Evolutionary conservation across 2,329 filamentous ascomycete species (phyloP).

Genomic region (Hypomyces perniciosus): DNA sequence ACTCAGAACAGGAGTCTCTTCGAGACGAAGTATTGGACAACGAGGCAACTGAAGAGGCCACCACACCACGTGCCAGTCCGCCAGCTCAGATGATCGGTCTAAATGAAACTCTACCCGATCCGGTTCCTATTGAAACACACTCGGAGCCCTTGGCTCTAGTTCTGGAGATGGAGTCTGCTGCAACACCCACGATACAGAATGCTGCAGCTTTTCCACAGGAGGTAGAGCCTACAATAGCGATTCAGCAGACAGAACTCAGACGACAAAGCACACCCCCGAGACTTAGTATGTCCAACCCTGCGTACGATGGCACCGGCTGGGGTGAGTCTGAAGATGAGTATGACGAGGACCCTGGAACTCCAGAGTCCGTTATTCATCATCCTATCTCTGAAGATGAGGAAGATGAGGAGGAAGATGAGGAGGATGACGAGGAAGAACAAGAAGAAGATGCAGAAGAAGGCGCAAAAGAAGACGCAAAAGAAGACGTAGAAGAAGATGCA

Average conservation of each 20-base stretch:
- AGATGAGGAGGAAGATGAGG: constrained; percentile 27
- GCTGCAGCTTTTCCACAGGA: constrained; percentile 13
- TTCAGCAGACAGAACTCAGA: constrained; percentile 12
- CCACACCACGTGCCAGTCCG: constrained; percentile 43
- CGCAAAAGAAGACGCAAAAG: constrained; percentile 14
- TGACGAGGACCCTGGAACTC: constrained; percentile 61
- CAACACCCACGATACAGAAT: not conserved
- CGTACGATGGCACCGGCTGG: constrained; percentile 59
- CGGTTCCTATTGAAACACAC: not conserved
- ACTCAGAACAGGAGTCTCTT: constrained; percentile 22
- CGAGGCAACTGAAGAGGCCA: constrained; percentile 38
- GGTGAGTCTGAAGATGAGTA: constrained; percentile 48
- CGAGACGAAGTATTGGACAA: constrained; percentile 14
- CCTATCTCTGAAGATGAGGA: constrained; percentile 48
- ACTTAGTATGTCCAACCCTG: constrained; percentile 46
- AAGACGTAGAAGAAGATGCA: constrained; percentile 28
- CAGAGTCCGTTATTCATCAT: constrained; percentile 85
- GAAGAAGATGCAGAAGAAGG: constrained; percentile 13
- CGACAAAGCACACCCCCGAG: constrained; percentile 45
- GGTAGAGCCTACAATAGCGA: constrained; percentile 7
- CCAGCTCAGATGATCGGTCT: constrained; percentile 13
- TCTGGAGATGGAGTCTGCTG: not conserved
- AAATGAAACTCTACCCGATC: constrained; percentile 22
- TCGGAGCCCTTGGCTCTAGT: not conserved
- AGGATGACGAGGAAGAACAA: not conserved